phyloP scores from a whole-genome alignment of 2,329 filamentous ascomycete genomes.

The Fusarium sp. region DNA sequence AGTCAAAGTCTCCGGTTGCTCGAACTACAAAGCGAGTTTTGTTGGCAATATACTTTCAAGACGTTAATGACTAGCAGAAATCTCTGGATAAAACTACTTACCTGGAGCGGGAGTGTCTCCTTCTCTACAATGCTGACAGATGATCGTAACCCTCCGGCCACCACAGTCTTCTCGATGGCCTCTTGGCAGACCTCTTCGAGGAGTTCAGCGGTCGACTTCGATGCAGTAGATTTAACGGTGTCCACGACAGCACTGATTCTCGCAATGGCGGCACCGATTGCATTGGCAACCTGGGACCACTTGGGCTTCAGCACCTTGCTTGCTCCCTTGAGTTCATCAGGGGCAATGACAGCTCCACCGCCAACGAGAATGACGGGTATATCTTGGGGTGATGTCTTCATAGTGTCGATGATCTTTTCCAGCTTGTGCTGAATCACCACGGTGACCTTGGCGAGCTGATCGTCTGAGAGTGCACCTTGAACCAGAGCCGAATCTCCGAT shows the following conservation, averaged over 20 bases:
- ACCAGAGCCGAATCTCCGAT: conserved; percentile 55
- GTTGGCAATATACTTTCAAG: conserved; percentile 56
- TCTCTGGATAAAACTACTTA: conserved; percentile 31
- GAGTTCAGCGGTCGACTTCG: conserved; percentile 49
- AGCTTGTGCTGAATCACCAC: conserved; percentile 58
- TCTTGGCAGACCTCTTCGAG: conserved; percentile 51
- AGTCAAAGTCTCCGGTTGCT: conserved; percentile 66
- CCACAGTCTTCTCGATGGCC: conserved; percentile 55
- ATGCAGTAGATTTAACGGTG: conserved; percentile 58
- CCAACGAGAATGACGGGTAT: conserved; percentile 68
- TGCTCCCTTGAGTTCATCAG: conserved; percentile 62
- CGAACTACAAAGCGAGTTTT: conserved; percentile 65
- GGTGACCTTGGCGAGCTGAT: conserved; percentile 51
- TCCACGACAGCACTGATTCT: conserved; percentile 64
- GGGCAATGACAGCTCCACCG: conserved; percentile 67
- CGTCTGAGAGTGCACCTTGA: conserved; percentile 43
- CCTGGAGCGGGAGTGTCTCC: conserved; percentile 62
- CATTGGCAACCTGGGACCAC: conserved; percentile 68
- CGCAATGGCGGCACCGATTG: conserved; percentile 69
- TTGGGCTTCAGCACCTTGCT: conserved; percentile 63
- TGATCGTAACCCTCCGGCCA: conserved; percentile 54
- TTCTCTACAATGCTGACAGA: conserved; percentile 60
- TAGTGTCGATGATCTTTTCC: conserved; percentile 65
- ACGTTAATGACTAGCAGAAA: conserved; percentile 6
- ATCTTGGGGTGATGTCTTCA: conserved; percentile 68